Evolutionary conservation across 371 early-diverging fungal species (phyloP).

Genomic region (Dichotomocladium elegans): DNA sequence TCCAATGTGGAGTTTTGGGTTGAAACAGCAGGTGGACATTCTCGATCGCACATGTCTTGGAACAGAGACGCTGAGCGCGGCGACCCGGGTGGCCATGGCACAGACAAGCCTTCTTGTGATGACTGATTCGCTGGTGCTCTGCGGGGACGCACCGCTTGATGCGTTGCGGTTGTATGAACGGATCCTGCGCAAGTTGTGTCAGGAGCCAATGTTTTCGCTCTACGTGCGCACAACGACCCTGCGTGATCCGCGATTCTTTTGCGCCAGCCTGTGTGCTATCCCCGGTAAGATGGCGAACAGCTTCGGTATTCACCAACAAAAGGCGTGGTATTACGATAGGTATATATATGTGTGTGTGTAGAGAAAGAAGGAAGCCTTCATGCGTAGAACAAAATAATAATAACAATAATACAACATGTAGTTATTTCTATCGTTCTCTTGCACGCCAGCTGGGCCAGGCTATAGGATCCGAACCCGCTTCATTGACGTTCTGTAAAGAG

Average conservation of each 20-base stretch:
- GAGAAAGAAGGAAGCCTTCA: too few species aligned
- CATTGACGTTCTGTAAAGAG: slow-evolving; percentile 10
- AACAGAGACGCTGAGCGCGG: background rate
- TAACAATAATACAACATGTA: background rate
- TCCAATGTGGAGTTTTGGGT: slow-evolving; percentile 23
- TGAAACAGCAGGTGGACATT: background rate
- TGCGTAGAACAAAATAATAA: background rate
- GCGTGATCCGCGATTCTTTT: slow-evolving; percentile 10
- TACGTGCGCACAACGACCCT: background rate
- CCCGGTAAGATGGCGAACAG: slow-evolving; percentile 26
- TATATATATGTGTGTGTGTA: background rate
- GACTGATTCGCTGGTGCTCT: slow-evolving; percentile 16
- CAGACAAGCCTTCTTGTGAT: slow-evolving; percentile 14
- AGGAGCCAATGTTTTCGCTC: background rate
- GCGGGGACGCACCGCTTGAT: slow-evolving; percentile 3
- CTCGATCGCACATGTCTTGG: background rate
- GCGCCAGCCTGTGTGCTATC: slow-evolving; percentile 26
- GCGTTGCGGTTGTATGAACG: background rate
- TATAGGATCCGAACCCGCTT: background rate
- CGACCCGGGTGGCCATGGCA: slow-evolving; percentile 8
- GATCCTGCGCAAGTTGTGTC: background rate
- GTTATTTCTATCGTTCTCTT: slow-evolving; percentile 5
- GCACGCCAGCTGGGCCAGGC: slow-evolving; percentile 1
- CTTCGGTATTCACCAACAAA: slow-evolving; percentile 13
- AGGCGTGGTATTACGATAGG: slow-evolving; percentile 16